Evolutionary conservation across 768 basidiomycete genomes (phyloP).

Genomic region (Amanita fuliginea): DNA sequence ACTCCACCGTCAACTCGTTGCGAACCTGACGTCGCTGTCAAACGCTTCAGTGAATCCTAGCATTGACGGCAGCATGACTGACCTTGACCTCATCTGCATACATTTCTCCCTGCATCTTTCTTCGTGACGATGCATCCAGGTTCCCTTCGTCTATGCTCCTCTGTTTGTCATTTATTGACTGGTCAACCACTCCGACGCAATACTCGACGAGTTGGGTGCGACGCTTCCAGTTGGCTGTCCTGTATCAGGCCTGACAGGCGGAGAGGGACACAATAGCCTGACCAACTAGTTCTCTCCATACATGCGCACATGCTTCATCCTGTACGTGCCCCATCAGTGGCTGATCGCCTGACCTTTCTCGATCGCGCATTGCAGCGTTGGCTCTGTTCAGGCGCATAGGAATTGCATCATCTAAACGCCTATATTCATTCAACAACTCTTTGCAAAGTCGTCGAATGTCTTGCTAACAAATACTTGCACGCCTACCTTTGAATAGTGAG

Average conservation of each 20-base stretch:
- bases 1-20: conserved; percentile 65
- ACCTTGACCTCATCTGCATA: conserved; percentile 70
- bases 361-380: conserved; percentile 64
- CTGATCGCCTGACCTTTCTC: conserved; percentile 38
- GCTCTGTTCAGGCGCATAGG: conserved; percentile 75
- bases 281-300: conserved; percentile 79
- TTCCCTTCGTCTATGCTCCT: conserved; percentile 28
- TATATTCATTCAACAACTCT: conserved; percentile 79
- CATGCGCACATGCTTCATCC: conserved; percentile 61
- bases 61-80: conserved; percentile 8
- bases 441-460: conserved; percentile 1
- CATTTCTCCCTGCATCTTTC: conserved; percentile 42
- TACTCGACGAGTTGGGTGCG: conserved; percentile 66
- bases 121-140: conserved; percentile 32
- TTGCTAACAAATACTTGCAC: neutral
- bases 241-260: conserved; percentile 9
- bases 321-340: conserved; percentile 42
- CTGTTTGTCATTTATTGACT: conserved; percentile 46
- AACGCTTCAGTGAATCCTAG: neutral
- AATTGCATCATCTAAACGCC: conserved; percentile 70
- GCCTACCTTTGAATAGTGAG: conserved; percentile 64
- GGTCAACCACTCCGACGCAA: conserved; percentile 62
- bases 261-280: conserved; percentile 18
- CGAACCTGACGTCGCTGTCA: conserved; percentile 59
- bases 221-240: conserved; percentile 56